phyloP scores from a whole-genome alignment of 2,329 filamentous ascomycete genomes.

The Colletotrichum sp. region DNA sequence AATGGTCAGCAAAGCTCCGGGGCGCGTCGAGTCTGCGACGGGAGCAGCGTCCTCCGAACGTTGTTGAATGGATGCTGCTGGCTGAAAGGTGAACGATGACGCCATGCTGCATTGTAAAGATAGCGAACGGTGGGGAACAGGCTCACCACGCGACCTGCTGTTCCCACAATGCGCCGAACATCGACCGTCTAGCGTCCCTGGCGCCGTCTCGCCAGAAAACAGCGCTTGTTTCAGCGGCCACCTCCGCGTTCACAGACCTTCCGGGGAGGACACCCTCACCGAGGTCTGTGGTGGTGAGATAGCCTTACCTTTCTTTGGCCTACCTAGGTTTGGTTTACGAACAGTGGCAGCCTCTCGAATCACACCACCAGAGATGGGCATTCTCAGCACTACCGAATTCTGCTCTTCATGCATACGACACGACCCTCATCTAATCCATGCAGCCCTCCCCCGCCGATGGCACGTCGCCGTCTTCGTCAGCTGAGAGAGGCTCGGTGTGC shows the following conservation, averaged over 20 bases:
- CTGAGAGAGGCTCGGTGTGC: neutral
- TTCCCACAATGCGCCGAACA: neutral
- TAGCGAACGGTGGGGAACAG: neutral
- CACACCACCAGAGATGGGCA: neutral
- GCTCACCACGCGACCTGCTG: neutral
- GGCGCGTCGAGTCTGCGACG: neutral
- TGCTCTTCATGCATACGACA: neutral
- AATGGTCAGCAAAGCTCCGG: neutral
- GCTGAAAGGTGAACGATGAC: conserved; percentile 3
- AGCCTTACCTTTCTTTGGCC: neutral
- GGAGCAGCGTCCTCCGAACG: neutral
- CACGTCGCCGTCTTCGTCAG: neutral
- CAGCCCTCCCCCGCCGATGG: neutral
- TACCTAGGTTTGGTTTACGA: neutral
- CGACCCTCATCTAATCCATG: neutral
- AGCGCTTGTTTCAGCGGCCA: conserved; percentile 12
- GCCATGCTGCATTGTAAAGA: conserved; percentile 3
- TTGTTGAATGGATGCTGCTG: neutral
- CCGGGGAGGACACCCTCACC: neutral
- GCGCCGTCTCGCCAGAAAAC: neutral
- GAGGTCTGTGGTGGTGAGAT: neutral
- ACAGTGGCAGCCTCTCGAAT: neutral
- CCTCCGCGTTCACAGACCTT: neutral
- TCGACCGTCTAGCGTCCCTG: neutral
- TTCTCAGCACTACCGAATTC: neutral